phyloP scores from a whole-genome alignment of 305 asterid species.

The Fraxinus baroniana region DNA sequence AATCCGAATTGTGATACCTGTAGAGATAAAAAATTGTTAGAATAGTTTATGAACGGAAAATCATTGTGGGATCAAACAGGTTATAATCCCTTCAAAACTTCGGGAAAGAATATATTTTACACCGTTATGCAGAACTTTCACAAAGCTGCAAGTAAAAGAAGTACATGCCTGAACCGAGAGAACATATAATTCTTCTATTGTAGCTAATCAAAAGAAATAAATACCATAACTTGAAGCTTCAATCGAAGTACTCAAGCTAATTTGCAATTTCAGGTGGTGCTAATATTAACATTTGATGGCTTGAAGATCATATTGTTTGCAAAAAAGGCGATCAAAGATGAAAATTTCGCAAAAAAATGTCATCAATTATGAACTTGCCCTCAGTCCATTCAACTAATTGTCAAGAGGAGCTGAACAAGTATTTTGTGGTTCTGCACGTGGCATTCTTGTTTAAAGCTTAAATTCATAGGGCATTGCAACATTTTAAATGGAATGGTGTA shows the following conservation, averaged over 20 bases:
- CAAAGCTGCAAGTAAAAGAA: background rate
- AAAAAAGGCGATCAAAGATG: background rate
- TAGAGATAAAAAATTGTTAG: slow-evolving; percentile 20
- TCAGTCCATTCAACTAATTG: background rate
- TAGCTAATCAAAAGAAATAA: background rate
- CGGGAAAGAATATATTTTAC: background rate
- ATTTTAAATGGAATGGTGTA: slow-evolving; percentile 5
- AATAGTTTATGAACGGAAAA: background rate
- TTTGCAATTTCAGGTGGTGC: background rate
- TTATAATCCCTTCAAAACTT: background rate
- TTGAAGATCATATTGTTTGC: background rate
- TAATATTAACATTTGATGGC: background rate
- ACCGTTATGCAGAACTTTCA: background rate
- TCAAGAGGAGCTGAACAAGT: slow-evolving; percentile 2
- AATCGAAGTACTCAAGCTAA: background rate
- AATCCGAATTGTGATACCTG: slow-evolving; percentile 70
- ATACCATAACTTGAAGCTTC: background rate
- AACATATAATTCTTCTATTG: background rate
- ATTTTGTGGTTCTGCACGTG: background rate
- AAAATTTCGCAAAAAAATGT: background rate
- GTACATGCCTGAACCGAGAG: background rate
- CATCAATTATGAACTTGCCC: background rate
- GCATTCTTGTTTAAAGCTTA: background rate
- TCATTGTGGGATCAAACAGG: background rate
- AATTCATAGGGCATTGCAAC: slow-evolving; percentile 1